Base-by-base conservation (phyloP, 2,329 filamentous ascomycete genomes). In the Graphium sp. region DNA sequence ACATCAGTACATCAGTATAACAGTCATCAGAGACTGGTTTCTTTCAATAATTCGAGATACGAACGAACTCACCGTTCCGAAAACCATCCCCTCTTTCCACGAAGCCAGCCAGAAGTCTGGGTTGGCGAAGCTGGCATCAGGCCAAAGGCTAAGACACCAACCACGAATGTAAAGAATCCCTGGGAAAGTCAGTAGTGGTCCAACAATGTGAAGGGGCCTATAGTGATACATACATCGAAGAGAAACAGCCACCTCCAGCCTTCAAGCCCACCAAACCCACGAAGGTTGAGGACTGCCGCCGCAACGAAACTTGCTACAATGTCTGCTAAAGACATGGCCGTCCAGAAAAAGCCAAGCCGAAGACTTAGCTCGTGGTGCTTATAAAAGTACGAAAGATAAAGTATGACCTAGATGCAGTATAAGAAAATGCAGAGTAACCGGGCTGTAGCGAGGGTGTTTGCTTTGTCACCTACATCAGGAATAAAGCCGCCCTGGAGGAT, bases 61-160 rank as follows among this genome's bases (percentile, higher is more conserved):
- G n/a, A n/a, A n/a, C n/a, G n/a, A 5, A 24, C 38, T 18, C 35
- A 46, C 43, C 44, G 58, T 24, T 71, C 63, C 4, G 41, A 62
- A 42, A 74, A 76, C 71, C 71, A 76, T 0, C 64, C 59, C 2
- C 61, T 57, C 16, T 54, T 56, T 4, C 63, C 56, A 3, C 58
- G 53, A 36, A 68, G 64, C 60, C 60, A 66, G 31, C 55, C 59
- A 11, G 55, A 52, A 0, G 66, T 70, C 35, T 70, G 58, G 4
- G 53, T 55, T 1, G 58, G 58, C 0, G 55, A 55, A 0, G 58
- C 49, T 0, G 67, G 66, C 58, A 75, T 67, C 14, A 69, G 51
- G 8, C 62, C 54, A 38, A 57, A 68, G 0, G 64, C 57, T 7
- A 61, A 41, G 1, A 73, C 28, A 3, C 69, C 68, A 15, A 74